Percentiles rank a stretch among this genome's conserved stretches.
phyloP scores from a whole-genome alignment of 148 eudicot genomes.

The Rhododendron griersonianum region DNA sequence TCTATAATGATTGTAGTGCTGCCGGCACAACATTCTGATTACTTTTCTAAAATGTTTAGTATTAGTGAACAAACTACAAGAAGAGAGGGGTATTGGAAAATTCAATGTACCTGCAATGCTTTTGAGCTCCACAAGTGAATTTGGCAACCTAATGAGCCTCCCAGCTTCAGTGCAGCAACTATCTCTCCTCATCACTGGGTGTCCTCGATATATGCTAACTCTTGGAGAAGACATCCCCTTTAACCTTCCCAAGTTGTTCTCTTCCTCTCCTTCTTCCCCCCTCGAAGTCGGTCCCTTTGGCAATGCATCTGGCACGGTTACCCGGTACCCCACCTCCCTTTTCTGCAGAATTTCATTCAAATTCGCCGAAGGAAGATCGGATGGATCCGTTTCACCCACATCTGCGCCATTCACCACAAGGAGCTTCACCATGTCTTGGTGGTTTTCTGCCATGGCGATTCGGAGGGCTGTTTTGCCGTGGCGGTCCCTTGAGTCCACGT shows the following conservation, averaged over 20 bases:
- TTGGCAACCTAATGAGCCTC: conserved; percentile 53
- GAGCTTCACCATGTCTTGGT: conserved; percentile 33
- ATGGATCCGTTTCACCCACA: conserved; percentile 6
- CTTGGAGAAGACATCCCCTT: conserved; percentile 22
- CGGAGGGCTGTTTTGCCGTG: conserved; percentile 32
- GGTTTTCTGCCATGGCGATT: conserved; percentile 27
- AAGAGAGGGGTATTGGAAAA: neutral
- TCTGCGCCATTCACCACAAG: conserved; percentile 42
- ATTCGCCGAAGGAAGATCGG: conserved; percentile 11
- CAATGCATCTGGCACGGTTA: conserved; percentile 12
- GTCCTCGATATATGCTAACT: conserved; percentile 62
- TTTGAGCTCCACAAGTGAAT: conserved; percentile 53
- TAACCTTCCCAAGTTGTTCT: conserved; percentile 9
- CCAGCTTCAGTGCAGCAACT: conserved; percentile 38
- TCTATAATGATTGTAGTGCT: neutral
- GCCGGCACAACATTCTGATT: neutral
- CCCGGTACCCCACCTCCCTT: conserved; percentile 35
- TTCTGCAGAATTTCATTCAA: conserved; percentile 34
- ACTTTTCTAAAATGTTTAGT: neutral
- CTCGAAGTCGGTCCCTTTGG: neutral
- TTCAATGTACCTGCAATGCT: conserved; percentile 52
- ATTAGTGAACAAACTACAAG: neutral
- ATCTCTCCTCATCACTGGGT: conserved; percentile 28
- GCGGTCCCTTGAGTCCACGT: conserved; percentile 33
- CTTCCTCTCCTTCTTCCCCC: conserved; percentile 11